Percentiles rank a stretch among this genome's conserved stretches.
These are phyloP conservation scores for Geoglossum cookeanum DNA, from an alignment of 2,329 filamentous ascomycete species.

Conservation along the genomic window DNA sequence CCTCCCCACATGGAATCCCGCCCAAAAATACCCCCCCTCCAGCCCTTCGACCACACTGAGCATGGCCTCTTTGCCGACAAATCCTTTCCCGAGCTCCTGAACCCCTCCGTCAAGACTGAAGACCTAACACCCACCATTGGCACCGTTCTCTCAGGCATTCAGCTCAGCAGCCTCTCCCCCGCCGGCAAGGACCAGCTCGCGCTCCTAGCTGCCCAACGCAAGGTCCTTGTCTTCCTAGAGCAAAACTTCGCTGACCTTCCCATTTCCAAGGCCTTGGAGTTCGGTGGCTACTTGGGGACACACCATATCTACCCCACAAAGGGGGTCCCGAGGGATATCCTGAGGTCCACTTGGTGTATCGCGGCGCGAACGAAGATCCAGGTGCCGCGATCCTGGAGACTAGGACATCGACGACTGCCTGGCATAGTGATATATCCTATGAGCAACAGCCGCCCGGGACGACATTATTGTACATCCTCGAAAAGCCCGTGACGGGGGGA, in stretches of 20 bases:
- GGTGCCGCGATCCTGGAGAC: slow-evolving; percentile 43
- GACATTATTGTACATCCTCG: slow-evolving; percentile 76
- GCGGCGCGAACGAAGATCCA: slow-evolving; percentile 43
- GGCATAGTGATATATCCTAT: slow-evolving; percentile 80
- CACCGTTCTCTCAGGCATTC: slow-evolving; percentile 42
- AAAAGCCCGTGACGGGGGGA: slow-evolving; percentile 59
- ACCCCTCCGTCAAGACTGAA: slow-evolving; percentile 26
- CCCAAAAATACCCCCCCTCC: slow-evolving; percentile 37
- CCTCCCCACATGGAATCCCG: not conserved
- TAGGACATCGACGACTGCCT: slow-evolving; percentile 63
- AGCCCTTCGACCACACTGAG: slow-evolving; percentile 53
- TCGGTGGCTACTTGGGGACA: slow-evolving; percentile 58
- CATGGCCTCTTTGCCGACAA: slow-evolving; percentile 58
- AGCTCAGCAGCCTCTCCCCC: slow-evolving; percentile 28
- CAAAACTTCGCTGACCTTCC: slow-evolving; percentile 55
- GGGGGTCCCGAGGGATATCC: slow-evolving; percentile 56
- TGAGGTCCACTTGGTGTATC: slow-evolving; percentile 61
- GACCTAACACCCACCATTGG: slow-evolving; percentile 58
- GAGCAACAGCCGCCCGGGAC: slow-evolving; percentile 78
- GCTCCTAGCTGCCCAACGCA: slow-evolving; percentile 54
- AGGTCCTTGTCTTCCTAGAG: slow-evolving; percentile 58
- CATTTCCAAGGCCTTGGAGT: slow-evolving; percentile 48
- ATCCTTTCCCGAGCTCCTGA: slow-evolving; percentile 47
- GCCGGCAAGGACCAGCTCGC: slow-evolving; percentile 62
- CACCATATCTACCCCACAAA: slow-evolving; percentile 69